A percentile compares a stretch with the other conserved stretches of the same genome.
Evolutionary conservation across 306 rosid genomes (phyloP).

Genomic region (Gastrolobium bilobum): DNA sequence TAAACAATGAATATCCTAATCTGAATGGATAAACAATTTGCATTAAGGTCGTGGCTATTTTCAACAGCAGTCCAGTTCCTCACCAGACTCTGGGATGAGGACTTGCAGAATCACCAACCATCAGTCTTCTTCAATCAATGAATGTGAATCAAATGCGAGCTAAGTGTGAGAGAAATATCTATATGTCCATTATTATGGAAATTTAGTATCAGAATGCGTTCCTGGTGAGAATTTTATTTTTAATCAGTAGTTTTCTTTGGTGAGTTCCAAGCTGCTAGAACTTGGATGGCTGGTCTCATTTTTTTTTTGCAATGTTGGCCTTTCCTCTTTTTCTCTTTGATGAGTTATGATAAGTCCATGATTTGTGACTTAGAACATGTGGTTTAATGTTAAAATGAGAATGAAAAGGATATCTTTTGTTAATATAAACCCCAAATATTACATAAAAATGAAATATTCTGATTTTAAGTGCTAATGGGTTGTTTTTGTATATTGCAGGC

Average conservation of each 20-base stretch:
- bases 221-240: slow-evolving; percentile 54
- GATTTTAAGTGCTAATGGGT: no score
- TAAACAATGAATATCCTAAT: slow-evolving; percentile 70
- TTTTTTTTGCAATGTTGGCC: slow-evolving; percentile 52
- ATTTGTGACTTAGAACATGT: no score
- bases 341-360: no score
- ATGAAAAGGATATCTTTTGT: no score
- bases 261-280: slow-evolving; percentile 60
- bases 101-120: slow-evolving; percentile 37
- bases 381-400: no score
- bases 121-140: slow-evolving; percentile 46
- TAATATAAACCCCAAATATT: no score
- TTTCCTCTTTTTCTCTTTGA: slow-evolving; percentile 28
- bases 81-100: slow-evolving; percentile 31
- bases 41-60: slow-evolving; percentile 43
- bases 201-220: slow-evolving; percentile 47
- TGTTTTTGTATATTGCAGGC: no score
- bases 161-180: slow-evolving; percentile 48
- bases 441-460: no score
- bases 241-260: slow-evolving; percentile 52
- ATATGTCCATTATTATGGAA: slow-evolving; percentile 40
- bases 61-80: slow-evolving; percentile 53
- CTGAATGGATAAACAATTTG: slow-evolving; percentile 58
- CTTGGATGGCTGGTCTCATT: slow-evolving; percentile 58
- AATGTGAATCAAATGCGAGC: slow-evolving; percentile 45